Evolutionary conservation across 2,329 filamentous ascomycete species (phyloP).

Genomic region (Monosporascus sp.): DNA sequence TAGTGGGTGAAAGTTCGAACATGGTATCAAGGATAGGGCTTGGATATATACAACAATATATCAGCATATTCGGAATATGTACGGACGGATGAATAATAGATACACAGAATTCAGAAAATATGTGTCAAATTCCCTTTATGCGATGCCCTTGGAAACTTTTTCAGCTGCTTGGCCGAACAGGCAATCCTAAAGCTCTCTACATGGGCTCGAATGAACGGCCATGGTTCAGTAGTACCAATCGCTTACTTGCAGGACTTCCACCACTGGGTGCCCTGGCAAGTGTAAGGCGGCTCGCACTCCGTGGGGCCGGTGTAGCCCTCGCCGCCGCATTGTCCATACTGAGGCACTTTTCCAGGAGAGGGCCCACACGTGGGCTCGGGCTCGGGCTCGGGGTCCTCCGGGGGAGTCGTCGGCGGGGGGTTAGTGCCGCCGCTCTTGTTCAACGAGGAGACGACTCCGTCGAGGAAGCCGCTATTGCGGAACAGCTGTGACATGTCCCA

Average conservation of each 20-base stretch:
- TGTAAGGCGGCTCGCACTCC: background rate
- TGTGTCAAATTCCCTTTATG: too few relatives aligned
- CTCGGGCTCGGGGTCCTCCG: background rate
- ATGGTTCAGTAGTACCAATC: too few relatives aligned
- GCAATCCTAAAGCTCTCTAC: too few relatives aligned
- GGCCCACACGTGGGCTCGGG: background rate
- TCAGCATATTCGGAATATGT: background rate
- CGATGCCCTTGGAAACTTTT: too few relatives aligned
- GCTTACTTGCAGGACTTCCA: background rate
- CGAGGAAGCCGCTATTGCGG: slow-evolving; percentile 48
- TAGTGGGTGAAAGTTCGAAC: too few relatives aligned
- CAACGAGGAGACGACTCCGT: slow-evolving; percentile 26
- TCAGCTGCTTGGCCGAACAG: too few relatives aligned
- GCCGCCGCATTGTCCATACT: background rate
- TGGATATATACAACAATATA: background rate
- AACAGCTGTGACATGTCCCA: slow-evolving; percentile 60
- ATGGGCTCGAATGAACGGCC: too few relatives aligned
- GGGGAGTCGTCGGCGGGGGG: background rate
- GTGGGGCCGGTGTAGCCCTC: background rate
- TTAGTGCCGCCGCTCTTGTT: background rate
- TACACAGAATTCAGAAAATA: background rate
- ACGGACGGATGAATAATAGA: background rate
- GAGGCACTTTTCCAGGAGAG: background rate
- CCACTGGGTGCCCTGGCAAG: background rate
- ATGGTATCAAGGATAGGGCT: background rate